Evolutionary conservation across 805 yeast genomes (phyloP).

Genomic region (Blastobotrys parvus): DNA sequence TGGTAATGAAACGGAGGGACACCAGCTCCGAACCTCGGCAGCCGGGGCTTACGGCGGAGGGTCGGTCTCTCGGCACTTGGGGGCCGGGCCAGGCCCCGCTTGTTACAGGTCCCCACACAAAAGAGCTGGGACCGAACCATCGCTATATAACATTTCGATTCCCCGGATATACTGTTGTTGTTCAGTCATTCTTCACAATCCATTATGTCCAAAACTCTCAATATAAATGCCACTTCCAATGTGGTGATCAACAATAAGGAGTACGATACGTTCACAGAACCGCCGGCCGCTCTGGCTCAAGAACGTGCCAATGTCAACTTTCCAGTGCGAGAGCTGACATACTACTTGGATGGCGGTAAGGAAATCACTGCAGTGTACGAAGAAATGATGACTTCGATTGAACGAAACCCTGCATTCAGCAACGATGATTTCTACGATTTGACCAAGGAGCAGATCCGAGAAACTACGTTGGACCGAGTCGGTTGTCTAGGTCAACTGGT

Average conservation of each 20-base stretch:
- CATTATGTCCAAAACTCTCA: neutral
- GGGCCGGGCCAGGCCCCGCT: too few species aligned
- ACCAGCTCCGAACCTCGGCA: too few species aligned
- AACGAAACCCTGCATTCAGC: constrained; percentile 47
- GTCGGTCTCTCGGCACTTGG: too few species aligned
- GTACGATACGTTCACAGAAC: constrained; percentile 25
- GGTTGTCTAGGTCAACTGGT: constrained; percentile 23
- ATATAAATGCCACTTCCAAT: constrained; percentile 16
- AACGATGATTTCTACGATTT: constrained; percentile 40
- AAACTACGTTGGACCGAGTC: constrained; percentile 28
- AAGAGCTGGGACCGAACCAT: too few species aligned
- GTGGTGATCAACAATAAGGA: constrained; percentile 18
- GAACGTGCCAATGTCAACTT: constrained; percentile 34
- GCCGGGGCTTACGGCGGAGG: too few species aligned
- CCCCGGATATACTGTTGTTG: too few species aligned
- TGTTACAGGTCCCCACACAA: too few species aligned
- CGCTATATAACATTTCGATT: too few species aligned
- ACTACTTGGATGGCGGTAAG: constrained; percentile 37
- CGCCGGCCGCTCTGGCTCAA: constrained; percentile 28
- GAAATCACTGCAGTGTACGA: constrained; percentile 33
- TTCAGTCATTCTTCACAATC: too few species aligned
- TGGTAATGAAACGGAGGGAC: too few species aligned
- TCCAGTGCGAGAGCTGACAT: constrained; percentile 31
- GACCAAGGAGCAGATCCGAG: constrained; percentile 34
- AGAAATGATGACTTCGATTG: constrained; percentile 36